A percentile compares a stretch with the other conserved stretches of the same genome.
These are phyloP conservation scores for Pachysandra terminalis DNA, from an alignment of 164 flowering plant genomes.

Conservation along the genomic window DNA sequence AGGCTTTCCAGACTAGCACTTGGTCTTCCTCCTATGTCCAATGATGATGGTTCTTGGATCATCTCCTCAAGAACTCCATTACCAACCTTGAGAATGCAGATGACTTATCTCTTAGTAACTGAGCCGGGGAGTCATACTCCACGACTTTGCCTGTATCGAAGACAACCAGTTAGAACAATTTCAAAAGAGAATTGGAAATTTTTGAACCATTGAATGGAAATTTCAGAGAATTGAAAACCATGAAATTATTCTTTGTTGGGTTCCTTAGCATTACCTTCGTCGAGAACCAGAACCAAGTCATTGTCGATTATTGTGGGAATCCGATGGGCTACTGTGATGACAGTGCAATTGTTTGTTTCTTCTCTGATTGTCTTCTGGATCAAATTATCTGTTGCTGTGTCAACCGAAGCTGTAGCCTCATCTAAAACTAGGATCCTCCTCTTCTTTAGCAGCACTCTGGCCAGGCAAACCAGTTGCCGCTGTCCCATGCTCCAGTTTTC, in stretches of 20 bases:
- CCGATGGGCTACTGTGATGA: constrained; percentile 83
- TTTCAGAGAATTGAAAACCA: neutral
- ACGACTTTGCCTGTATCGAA: constrained; percentile 53
- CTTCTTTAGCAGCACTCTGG: constrained; percentile 66
- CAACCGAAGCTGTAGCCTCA: constrained; percentile 90
- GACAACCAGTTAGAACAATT: neutral
- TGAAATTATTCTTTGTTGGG: neutral
- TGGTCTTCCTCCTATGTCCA: neutral
- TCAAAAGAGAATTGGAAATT: no score
- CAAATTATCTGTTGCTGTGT: constrained; percentile 70
- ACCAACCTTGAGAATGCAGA: constrained; percentile 74
- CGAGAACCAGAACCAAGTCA: constrained; percentile 76
- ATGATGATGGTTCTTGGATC: constrained; percentile 27
- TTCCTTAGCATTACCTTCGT: constrained; percentile 48
- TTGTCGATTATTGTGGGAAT: constrained; percentile 75
- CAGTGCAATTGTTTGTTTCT: constrained; percentile 62
- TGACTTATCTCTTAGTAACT: constrained; percentile 40
- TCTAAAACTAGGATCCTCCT: constrained; percentile 70
- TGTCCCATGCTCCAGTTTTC: constrained; percentile 91
- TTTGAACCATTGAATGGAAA: no score
- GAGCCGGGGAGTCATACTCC: constrained; percentile 66
- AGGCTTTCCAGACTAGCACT: no score
- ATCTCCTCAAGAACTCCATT: constrained; percentile 58
- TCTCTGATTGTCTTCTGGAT: constrained; percentile 70
- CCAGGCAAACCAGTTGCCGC: constrained; percentile 80